phyloP scores from a whole-genome alignment of 768 basidiomycete genomes.

The Leccinellum luteum region DNA sequence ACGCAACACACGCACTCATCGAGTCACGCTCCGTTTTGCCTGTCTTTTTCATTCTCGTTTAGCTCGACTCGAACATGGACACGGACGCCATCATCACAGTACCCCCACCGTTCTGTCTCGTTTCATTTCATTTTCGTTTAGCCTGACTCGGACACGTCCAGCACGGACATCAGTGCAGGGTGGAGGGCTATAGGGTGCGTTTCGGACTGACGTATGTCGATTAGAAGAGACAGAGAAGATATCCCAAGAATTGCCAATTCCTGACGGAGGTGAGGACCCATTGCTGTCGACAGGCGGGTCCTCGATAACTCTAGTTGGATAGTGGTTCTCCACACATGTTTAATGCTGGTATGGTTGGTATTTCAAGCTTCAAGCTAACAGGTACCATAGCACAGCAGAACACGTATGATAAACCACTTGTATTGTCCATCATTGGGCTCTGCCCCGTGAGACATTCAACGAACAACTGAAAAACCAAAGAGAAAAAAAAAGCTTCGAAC shows the following conservation, averaged over 20 bases:
- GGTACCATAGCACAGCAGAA: not conserved
- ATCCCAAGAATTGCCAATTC: slow-evolving; percentile 62
- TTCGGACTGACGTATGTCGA: slow-evolving; percentile 77
- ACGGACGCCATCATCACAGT: no score
- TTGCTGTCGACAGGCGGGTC: not conserved
- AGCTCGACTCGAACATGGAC: no score
- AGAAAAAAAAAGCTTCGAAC: not conserved
- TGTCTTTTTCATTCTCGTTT: no score
- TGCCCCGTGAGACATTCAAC: not conserved
- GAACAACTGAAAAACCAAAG: not conserved
- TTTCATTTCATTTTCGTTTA: no score
- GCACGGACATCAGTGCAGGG: no score
- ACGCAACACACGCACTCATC: no score
- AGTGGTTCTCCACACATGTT: slow-evolving; percentile 7
- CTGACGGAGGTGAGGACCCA: slow-evolving; percentile 45
- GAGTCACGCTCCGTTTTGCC: no score
- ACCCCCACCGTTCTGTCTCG: no score
- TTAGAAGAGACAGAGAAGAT: slow-evolving; percentile 65
- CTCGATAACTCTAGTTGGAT: not conserved
- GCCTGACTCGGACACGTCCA: no score
- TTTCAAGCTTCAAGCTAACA: not conserved
- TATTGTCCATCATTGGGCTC: not conserved
- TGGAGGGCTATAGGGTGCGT: slow-evolving; percentile 65
- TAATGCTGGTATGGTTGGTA: not conserved
- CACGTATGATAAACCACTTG: not conserved